These are phyloP conservation scores for Blastocystis sp. DNA, from an alignment of 352 stramenopile species.

Conservation along the genomic window DNA sequence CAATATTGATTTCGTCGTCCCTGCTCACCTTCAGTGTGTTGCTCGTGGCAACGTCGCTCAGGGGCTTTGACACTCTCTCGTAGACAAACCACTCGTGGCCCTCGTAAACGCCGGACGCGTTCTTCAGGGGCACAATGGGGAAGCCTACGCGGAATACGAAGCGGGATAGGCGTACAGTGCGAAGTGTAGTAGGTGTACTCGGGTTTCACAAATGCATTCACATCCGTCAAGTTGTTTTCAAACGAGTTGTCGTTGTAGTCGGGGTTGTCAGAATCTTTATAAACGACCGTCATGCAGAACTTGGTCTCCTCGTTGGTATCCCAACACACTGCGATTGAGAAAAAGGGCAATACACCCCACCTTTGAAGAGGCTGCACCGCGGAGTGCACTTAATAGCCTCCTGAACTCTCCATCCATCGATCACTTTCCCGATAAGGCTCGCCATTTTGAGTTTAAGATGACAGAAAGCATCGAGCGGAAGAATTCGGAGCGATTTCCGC, in stretches of 20 bases:
- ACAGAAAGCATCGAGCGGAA: neutral
- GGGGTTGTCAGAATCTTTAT: conserved; percentile 47
- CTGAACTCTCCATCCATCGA: conserved; percentile 31
- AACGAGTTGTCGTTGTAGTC: conserved; percentile 14
- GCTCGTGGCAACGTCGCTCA: conserved; percentile 12
- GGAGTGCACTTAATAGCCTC: neutral
- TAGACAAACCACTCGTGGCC: conserved; percentile 53
- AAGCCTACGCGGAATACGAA: conserved; percentile 14
- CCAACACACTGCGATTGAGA: conserved; percentile 3
- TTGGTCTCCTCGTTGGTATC: conserved; percentile 34
- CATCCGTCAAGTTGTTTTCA: neutral
- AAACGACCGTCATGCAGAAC: conserved; percentile 60
- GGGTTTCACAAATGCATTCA: conserved; percentile 34
- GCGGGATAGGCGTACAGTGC: conserved; percentile 9
- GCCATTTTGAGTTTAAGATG: conserved; percentile 36
- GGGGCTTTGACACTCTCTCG: conserved; percentile 7
- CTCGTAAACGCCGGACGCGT: conserved; percentile 6
- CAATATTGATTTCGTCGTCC: conserved; percentile 55
- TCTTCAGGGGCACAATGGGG: conserved; percentile 45
- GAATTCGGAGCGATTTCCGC: conserved; percentile 5
- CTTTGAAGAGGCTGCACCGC: neutral
- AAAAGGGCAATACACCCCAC: neutral
- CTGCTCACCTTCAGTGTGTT: conserved; percentile 3
- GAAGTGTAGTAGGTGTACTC: conserved; percentile 50
- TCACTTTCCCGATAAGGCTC: conserved; percentile 47